Evolutionary conservation across 768 basidiomycete genomes (phyloP).

Genomic region (Phaeotremella skinneri): DNA sequence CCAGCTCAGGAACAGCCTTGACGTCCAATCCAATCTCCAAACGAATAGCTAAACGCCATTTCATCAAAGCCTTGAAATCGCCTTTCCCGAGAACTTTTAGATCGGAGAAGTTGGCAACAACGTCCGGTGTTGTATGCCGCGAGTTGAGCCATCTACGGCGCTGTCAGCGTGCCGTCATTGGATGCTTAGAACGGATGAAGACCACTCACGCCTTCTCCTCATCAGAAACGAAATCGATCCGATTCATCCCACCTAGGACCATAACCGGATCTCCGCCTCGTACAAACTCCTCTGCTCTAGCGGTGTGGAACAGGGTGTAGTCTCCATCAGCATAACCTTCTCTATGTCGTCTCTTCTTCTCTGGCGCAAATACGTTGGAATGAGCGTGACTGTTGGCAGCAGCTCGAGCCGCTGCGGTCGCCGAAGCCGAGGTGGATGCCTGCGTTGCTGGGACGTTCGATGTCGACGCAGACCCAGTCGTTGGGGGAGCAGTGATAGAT

Average conservation of each 20-base stretch:
- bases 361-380: slow-evolving; percentile 88
- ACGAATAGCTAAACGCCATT: slow-evolving; percentile 82
- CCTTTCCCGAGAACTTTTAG: slow-evolving; percentile 96
- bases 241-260: slow-evolving; percentile 68
- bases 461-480: slow-evolving; percentile 13
- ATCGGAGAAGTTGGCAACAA: slow-evolving; percentile 81
- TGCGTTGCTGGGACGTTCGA: slow-evolving; percentile 16
- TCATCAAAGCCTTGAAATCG: slow-evolving; percentile 89
- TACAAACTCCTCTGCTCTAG: slow-evolving; percentile 70
- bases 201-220: slow-evolving; percentile 74
- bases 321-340: slow-evolving; percentile 95
- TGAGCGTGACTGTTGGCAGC: slow-evolving; percentile 66
- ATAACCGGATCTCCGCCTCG: slow-evolving; percentile 67
- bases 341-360: slow-evolving; percentile 88
- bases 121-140: slow-evolving; percentile 70
- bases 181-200: too few species aligned
- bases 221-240: slow-evolving; percentile 71
- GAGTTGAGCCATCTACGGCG: slow-evolving; percentile 66
- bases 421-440: slow-evolving; percentile 30
- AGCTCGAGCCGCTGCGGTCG: slow-evolving; percentile 57
- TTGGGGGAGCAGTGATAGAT: slow-evolving; percentile 31
- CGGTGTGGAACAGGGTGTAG: slow-evolving; percentile 78
- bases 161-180: slow-evolving; percentile 11
- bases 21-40: slow-evolving; percentile 87
- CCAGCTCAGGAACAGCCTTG: slow-evolving; percentile 69